Base-by-base conservation (phyloP, 202 grass and related monocot genomes). In the Tripidium arundinaceum region DNA sequence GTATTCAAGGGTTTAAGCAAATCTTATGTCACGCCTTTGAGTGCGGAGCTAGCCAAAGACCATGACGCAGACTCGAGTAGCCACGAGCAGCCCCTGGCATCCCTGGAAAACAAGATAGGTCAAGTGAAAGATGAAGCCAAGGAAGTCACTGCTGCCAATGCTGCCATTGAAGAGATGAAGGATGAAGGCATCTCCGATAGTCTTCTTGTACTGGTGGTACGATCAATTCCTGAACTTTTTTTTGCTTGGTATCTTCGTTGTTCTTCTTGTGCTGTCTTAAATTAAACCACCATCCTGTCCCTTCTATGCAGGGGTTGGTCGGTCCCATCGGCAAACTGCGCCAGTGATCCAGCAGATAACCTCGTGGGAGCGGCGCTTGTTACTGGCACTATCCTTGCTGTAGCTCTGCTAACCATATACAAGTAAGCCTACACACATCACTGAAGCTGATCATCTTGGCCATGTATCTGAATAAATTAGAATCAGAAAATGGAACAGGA, bases 181-280 rank as follows among this genome's bases (percentile, higher is more conserved):
- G 94, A 87, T 45, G 94, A 92, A 89, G 92, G 94, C 60, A 79
- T 98, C 34, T 84, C 61, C n/a, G 92, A 94, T 29, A 93, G 94
- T 68, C 92, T 98, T 84, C 84, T 98, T 46, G 49, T 89, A 50
- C 66, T 98, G 36, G 76, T 90, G 40, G 94, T 98, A 90, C 50
- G 87, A 52, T 5, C 52, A 47, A 58, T 37, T 85, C 52, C n/a
- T 80, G 8, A 27, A 54, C 72, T 12, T 70, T 57, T 24, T 12
- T 70, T 57, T 24, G 0, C 22, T 34, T 49, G 6, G 4, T 65
- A 42, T 63, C 37, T 3, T 75, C 0, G 18, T 34, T 49, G 6
- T 3, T 65, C 4, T 54, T 54, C 4, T 73, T 3, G 7, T 36
- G 42, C 12, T 25, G 10, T 26, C 19, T 77, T 46, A 27, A 3